These are phyloP conservation scores for Tolypocladium pustulatum DNA, from an alignment of 2,329 filamentous ascomycete genomes.

Conservation along the genomic window DNA sequence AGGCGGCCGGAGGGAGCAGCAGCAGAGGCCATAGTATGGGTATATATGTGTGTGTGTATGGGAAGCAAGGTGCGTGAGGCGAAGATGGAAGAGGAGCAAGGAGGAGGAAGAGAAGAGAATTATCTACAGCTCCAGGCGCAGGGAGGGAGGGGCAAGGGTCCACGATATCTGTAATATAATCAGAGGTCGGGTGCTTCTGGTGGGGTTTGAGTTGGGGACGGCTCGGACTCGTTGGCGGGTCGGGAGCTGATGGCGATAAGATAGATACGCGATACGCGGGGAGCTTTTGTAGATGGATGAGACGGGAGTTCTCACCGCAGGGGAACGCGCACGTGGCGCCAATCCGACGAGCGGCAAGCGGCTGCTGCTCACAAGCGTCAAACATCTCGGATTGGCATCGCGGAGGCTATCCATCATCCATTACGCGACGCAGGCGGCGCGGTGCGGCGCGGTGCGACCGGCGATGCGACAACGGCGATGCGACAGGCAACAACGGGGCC, in stretches of 20 bases:
- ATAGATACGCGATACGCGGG: neutral
- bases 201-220: neutral
- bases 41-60: neutral
- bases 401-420: neutral
- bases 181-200: neutral
- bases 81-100: neutral
- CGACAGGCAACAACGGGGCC: neutral
- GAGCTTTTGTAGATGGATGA: neutral
- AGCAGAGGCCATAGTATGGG: constrained; percentile 13
- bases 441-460: neutral
- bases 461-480: neutral
- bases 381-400: neutral
- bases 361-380: neutral
- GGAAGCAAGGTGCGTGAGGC: neutral
- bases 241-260: neutral
- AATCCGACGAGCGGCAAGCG: neutral
- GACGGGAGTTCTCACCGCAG: too few relatives aligned
- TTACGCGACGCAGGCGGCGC: neutral
- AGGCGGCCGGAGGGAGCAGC: constrained; percentile 35
- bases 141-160: neutral
- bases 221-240: neutral
- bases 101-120: too few relatives aligned
- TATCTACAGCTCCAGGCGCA: neutral
- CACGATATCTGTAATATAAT: neutral
- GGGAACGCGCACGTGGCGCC: neutral